Evolutionary conservation across 352 stramenopile genomes (phyloP).

Genomic region (Saprolegnia diclina): DNA sequence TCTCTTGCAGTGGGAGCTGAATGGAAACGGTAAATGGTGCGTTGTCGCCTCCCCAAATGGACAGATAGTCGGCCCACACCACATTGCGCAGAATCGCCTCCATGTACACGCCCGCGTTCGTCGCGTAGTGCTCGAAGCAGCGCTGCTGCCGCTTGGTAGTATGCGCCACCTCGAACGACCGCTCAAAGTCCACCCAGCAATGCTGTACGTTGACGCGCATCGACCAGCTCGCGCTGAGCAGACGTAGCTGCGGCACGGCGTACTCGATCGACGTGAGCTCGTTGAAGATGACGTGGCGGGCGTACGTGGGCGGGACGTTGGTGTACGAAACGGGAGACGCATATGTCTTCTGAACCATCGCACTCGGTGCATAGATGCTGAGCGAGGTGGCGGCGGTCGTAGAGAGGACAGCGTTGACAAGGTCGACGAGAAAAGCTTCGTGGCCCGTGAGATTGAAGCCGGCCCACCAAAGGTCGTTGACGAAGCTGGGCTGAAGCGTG

Average conservation of each 20-base stretch:
- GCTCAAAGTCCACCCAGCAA: conserved; percentile 24
- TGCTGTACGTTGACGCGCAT: conserved; percentile 2
- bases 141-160: conserved; percentile 6
- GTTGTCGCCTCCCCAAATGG: not conserved
- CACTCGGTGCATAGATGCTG: not conserved
- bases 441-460: conserved; percentile 12
- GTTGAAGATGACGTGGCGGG: conserved; percentile 4
- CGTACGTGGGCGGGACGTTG: not conserved
- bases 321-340: not conserved
- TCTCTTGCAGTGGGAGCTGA: not conserved
- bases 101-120: conserved; percentile 21
- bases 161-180: conserved; percentile 22
- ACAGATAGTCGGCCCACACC: conserved; percentile 2
- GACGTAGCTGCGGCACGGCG: not conserved
- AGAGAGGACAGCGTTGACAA: not conserved
- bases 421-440: conserved; percentile 4
- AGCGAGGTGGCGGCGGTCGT: not conserved
- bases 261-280: conserved; percentile 6
- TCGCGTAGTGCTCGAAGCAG: not conserved
- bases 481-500: not conserved
- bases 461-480: conserved; percentile 10
- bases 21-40: not conserved
- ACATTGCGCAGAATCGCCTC: conserved; percentile 19
- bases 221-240: not conserved
- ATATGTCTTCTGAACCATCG: not conserved